Evolutionary conservation across 768 basidiomycete genomes (phyloP).

Genomic region (Rhizopogon vesiculosus): DNA sequence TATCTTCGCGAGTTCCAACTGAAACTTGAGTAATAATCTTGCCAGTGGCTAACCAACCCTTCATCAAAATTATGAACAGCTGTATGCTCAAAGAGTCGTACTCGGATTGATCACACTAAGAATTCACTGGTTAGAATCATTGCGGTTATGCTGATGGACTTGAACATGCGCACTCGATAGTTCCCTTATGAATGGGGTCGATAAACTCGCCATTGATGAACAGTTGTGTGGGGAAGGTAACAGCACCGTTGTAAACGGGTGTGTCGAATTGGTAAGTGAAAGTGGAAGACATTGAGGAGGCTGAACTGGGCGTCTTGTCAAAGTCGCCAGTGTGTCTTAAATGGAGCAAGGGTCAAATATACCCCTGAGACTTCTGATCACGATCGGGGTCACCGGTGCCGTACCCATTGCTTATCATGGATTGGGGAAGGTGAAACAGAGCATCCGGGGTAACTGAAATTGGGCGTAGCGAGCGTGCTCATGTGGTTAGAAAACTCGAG

Average conservation of each 20-base stretch:
- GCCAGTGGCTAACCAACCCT: conserved; percentile 49
- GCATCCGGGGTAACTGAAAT: too few species aligned
- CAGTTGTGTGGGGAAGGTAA: conserved; percentile 52
- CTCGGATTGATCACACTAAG: conserved; percentile 56
- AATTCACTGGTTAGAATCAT: not conserved
- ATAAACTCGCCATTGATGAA: conserved; percentile 53
- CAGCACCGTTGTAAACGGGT: conserved; percentile 47
- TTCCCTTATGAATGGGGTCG: conserved; percentile 3
- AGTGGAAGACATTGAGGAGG: conserved; percentile 25
- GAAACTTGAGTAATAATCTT: conserved; percentile 53
- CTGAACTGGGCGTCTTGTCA: too few species aligned
- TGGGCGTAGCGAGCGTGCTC: too few species aligned
- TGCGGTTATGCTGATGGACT: not conserved
- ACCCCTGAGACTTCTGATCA: not conserved
- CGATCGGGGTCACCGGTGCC: not conserved
- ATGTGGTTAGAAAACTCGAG: too few species aligned
- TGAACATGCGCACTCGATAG: conserved; percentile 4
- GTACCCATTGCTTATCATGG: not conserved
- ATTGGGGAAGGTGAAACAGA: too few species aligned
- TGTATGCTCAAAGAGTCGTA: conserved; percentile 15
- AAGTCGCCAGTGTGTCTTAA: too few species aligned
- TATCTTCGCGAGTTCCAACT: conserved; percentile 61
- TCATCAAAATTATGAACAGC: conserved; percentile 1
- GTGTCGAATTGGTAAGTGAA: conserved; percentile 47
- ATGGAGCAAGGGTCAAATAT: too few species aligned